Conservation (phyloP, 2,329 filamentous ascomycete species). For the Fusarium sp. region DNA sequence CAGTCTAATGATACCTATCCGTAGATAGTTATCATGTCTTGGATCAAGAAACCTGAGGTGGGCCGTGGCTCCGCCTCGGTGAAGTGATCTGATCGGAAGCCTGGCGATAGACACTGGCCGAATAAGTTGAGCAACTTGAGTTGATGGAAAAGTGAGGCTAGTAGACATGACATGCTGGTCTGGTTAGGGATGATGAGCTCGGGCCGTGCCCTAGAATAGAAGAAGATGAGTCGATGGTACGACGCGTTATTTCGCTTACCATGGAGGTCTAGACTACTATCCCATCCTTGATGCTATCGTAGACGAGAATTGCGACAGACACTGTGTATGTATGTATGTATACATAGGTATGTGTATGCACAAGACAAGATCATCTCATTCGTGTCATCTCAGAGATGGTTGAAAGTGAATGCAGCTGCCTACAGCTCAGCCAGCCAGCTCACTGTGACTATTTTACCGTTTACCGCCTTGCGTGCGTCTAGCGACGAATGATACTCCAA, state of each 20-base stretch:
- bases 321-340: conserved; percentile 29
- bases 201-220: conserved; percentile 14
- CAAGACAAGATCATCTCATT: conserved; percentile 1
- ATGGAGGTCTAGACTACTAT: conserved; percentile 11
- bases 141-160: conserved; percentile 24
- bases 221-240: conserved; percentile 31
- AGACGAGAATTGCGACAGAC: conserved; percentile 16
- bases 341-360: too few species aligned
- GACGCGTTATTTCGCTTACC: conserved; percentile 23
- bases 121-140: not conserved
- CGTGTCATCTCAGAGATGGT: conserved; percentile 1
- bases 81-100: conserved; percentile 23
- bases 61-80: conserved; percentile 25
- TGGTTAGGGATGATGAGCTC: conserved; percentile 20
- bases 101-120: conserved; percentile 11
- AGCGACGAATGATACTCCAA: conserved; percentile 8
- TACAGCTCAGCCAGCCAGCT: conserved; percentile 30
- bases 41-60: conserved; percentile 4
- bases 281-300: conserved; percentile 4
- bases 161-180: conserved; percentile 2
- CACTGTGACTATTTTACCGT: conserved; percentile 16
- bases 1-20: conserved; percentile 8
- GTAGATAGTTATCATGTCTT: too few species aligned
- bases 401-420: conserved; percentile 17
- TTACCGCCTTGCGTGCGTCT: conserved; percentile 10